phyloP scores from a whole-genome alignment of 108 stramenopile species.

The Discostella stelligeroides region DNA sequence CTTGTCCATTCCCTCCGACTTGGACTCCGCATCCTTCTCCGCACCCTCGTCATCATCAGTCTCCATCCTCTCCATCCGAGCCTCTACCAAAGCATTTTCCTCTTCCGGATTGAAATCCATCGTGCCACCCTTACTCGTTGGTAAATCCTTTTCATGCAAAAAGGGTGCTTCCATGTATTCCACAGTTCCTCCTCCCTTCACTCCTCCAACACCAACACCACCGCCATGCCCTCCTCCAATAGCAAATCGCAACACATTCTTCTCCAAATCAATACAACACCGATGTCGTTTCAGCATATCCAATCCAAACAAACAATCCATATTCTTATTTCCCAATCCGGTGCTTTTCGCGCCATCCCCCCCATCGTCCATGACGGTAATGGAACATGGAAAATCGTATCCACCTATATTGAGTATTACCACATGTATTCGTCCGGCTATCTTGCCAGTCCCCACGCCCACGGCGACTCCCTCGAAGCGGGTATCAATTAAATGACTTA shows the following conservation, averaged over 20 bases:
- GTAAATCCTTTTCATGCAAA: conserved; percentile 88
- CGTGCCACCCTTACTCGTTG: conserved; percentile 80
- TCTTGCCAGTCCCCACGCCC: conserved; percentile 94
- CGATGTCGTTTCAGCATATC: conserved; percentile 96
- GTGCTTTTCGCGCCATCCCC: background rate
- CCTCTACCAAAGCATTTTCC: conserved; percentile 58
- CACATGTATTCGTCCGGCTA: conserved; percentile 88
- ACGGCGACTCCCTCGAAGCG: conserved; percentile 89
- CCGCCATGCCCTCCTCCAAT: conserved; percentile 19
- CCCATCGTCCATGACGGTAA: conserved; percentile 85
- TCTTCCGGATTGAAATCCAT: conserved; percentile 75
- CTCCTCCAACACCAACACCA: too few relatives aligned
- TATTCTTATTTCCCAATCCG: conserved; percentile 74
- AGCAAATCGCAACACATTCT: conserved; percentile 63
- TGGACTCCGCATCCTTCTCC: conserved; percentile 2
- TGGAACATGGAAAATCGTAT: conserved; percentile 52
- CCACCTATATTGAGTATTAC: conserved; percentile 57
- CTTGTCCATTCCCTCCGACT: too few relatives aligned
- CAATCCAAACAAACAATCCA: conserved; percentile 95
- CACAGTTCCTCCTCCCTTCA: background rate
- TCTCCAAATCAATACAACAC: conserved; percentile 87
- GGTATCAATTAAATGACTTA: conserved; percentile 84
- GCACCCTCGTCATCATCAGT: conserved; percentile 25
- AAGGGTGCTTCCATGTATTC: conserved; percentile 65
- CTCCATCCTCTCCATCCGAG: conserved; percentile 35